Base-by-base conservation (phyloP, 225 moss, liverwort and hornwort species). In the Thuidium tamariscinum region DNA sequence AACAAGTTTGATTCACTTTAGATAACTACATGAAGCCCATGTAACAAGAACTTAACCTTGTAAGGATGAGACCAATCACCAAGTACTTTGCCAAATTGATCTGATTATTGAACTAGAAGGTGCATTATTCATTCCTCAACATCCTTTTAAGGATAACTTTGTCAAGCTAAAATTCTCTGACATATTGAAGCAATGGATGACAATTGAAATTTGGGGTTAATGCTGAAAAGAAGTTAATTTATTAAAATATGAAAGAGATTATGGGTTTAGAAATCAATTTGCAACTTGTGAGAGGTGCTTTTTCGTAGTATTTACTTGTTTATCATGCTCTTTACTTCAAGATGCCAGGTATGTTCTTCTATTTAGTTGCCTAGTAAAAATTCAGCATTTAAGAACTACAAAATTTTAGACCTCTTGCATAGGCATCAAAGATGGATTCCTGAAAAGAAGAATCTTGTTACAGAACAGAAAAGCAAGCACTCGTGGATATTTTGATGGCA, bases 51-150 rank as follows among this genome's bases (percentile, higher is more conserved):
- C 20, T 36, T 6, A 66, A 66, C 6, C 1, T 36, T 66, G 18
- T 11, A 66, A 66, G 3, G 11, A n/a, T 0, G 0, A 65, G n/a
- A n/a, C 18, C 20, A n/a, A n/a, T n/a, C 20, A 19, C 10, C 11
- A n/a, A 11, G 6, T 3, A n/a, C 65, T n/a, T 65, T 11, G n/a
- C 20, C 19, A 65, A 65, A n/a, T 5, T n/a, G 34, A n/a, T 18
- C 5, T 10, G 1, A n/a, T 64, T 21, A 36, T 11, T 36, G 11
- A 21, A 66, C 21, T 2, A 34, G 8, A 3, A 65, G n/a, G 64
- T 65, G 64, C 19, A n/a, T 18, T 65, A 10, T 59, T 12, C 26
- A 59, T 59, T 59, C 10, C 26, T 59, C 5, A 60, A 29, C 60
- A 29, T 29, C 29, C 13, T 27, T 27, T 6, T 4, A 60, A 9